phyloP scores from a whole-genome alignment of 805 yeast genomes.

The Komagataella kurtzmanii region DNA sequence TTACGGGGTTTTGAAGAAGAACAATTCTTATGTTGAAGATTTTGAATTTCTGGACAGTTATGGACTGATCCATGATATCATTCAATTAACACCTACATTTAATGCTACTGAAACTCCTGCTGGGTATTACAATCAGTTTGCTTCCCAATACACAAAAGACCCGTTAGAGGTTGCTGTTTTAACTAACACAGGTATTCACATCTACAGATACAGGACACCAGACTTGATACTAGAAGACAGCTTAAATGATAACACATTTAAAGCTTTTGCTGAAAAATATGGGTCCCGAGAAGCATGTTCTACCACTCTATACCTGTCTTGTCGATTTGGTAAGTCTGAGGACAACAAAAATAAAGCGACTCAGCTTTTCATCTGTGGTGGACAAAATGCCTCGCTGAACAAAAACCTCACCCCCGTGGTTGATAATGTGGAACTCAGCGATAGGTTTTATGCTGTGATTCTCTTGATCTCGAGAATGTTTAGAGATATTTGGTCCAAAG shows the following conservation, averaged over 20 bases:
- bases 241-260: constrained; percentile 50
- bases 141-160: constrained; percentile 64
- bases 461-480: constrained; percentile 67
- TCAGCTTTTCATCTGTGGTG: constrained; percentile 37
- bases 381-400: constrained; percentile 32
- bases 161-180: constrained; percentile 69
- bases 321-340: constrained; percentile 54
- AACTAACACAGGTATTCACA: constrained; percentile 66
- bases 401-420: constrained; percentile 26
- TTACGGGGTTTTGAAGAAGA: constrained; percentile 68
- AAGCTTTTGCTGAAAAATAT: constrained; percentile 60
- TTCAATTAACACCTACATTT: constrained; percentile 56
- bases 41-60: constrained; percentile 55
- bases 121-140: constrained; percentile 78
- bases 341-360: constrained; percentile 31
- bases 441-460: constrained; percentile 82
- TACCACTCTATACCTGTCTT: constrained; percentile 72
- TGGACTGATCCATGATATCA: constrained; percentile 57
- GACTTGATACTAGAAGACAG: constrained; percentile 59
- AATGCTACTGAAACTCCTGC: constrained; percentile 61
- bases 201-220: constrained; percentile 70
- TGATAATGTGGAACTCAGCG: constrained; percentile 78
- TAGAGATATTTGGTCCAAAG: constrained; percentile 65
- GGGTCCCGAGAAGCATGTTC: constrained; percentile 89
- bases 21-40: constrained; percentile 63